These are phyloP conservation scores for Guyanaporus albipodus DNA, from an alignment of 768 basidiomycete species.

Conservation along the genomic window DNA sequence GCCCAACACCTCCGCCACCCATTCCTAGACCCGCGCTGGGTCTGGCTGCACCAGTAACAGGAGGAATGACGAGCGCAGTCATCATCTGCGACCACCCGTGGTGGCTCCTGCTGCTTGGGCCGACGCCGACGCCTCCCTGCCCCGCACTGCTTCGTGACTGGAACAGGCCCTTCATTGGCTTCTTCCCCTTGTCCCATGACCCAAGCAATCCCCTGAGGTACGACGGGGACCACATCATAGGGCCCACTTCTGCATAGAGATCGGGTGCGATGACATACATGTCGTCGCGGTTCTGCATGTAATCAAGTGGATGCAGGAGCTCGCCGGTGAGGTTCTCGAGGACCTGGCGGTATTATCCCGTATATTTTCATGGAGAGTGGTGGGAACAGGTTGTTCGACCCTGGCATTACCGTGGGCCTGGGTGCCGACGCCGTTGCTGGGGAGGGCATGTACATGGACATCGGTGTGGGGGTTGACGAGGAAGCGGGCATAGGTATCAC, in stretches of 20 bases:
- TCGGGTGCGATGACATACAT: constrained; percentile 6
- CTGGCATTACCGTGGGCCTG: not conserved
- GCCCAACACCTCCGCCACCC: too few species aligned
- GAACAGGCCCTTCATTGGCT: constrained; percentile 40
- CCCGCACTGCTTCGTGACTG: constrained; percentile 38
- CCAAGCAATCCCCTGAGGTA: constrained; percentile 21
- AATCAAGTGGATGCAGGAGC: constrained; percentile 20
- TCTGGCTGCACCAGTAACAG: not conserved
- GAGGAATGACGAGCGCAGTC: constrained; percentile 21
- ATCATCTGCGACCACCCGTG: constrained; percentile 20
- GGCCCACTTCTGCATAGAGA: too few species aligned
- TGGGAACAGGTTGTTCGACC: constrained; percentile 57
- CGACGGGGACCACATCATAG: constrained; percentile 21
- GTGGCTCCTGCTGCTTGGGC: constrained; percentile 13
- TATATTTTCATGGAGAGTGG: constrained; percentile 55
- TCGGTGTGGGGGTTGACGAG: not conserved
- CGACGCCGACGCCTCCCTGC: constrained; percentile 8
- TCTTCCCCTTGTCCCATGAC: constrained; percentile 33
- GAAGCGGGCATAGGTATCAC: constrained; percentile 6
- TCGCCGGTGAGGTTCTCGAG: constrained; percentile 48
- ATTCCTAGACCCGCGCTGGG: too few species aligned
- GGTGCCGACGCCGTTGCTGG: too few species aligned
- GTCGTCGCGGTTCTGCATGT: constrained; percentile 2
- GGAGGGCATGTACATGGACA: constrained; percentile 4
- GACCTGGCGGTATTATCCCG: constrained; percentile 53